A percentile compares a stretch with the other conserved stretches of the same genome.
These are phyloP conservation scores for Polytrichum commune DNA, from an alignment of 225 moss, liverwort and hornwort species.

Conservation along the genomic window DNA sequence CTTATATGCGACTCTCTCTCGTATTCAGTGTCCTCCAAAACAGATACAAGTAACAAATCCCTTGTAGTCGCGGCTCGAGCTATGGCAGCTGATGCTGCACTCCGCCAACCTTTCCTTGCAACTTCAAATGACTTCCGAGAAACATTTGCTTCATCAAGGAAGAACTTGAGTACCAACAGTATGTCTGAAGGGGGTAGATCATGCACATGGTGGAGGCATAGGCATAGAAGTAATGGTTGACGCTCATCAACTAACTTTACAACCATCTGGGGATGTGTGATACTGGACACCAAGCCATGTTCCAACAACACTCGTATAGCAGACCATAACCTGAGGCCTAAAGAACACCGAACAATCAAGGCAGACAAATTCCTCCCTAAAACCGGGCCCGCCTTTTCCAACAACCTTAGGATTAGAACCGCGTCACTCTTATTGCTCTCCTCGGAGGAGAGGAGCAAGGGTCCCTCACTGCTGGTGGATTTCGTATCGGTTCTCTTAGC, in stretches of 20 bases:
- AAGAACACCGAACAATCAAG: constrained; percentile 44
- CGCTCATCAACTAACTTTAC: constrained; percentile 48
- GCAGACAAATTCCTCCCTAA: constrained; percentile 49
- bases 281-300: constrained; percentile 39
- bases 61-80: constrained; percentile 21
- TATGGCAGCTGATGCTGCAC: constrained; percentile 39
- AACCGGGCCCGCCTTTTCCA: constrained; percentile 23
- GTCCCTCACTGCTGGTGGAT: background rate
- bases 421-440: constrained; percentile 16
- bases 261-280: constrained; percentile 42
- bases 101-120: constrained; percentile 65
- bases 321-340: constrained; percentile 54
- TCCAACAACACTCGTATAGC: constrained; percentile 38
- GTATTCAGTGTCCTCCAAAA: background rate
- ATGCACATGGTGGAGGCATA: constrained; percentile 36
- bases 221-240: constrained; percentile 36
- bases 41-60: constrained; percentile 1
- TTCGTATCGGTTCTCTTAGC: background rate
- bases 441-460: background rate
- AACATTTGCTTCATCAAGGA: constrained; percentile 37
- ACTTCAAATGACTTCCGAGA: constrained; percentile 34
- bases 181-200: constrained; percentile 69
- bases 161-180: constrained; percentile 47
- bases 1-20: background rate
- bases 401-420: constrained; percentile 8